Evolutionary conservation across 2,329 filamentous ascomycete species (phyloP), one percentile per base, ranked within the genome.

Genomic region (Pseudocercospora cruenta): DNA sequence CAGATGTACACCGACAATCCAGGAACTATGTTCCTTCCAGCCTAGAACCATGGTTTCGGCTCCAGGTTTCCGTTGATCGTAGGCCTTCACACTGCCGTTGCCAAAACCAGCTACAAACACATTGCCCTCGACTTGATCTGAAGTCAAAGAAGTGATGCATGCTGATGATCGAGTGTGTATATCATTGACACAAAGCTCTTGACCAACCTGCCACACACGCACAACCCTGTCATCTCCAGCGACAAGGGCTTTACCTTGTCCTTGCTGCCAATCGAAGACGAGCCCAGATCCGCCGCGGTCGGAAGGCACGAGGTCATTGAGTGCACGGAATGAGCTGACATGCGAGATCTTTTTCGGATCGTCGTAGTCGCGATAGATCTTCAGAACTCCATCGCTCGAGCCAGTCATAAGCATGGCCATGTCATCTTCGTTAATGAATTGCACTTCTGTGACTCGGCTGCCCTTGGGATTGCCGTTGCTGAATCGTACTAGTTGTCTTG

Each of bases 181-280:
- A 76, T 99, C 95, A 67, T 90, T 91, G 61, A 93, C 88, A 80
- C 94, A 98, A 43, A 95, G 90, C 83, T 99, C 95, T 51, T 92
- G 91, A 7, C 92, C 93, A 16, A 94, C 94, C 76, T 96, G 95
- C 95, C 95, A 99, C 36, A 98, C 92, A 39, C 94, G 88, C 72
- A 99, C 97, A 36, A 97, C 92, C 65, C 95, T 92, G 62, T 97
- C 93, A 77, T 99, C 95, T 53, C 95, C 95, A 10, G 95, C 95
- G 33, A 98, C 95, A n/a, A 99, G 85, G 7, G 96, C 90, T 67
- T 93, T 92, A 7, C 95, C 95, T 72, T 93, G 92, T n/a, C 96
- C 94, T 80, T 99, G 95, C 78, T 98, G 94, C 95, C 95, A 99
- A 78, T 99, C 94, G 77, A 98, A 96, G 26, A 98, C 94, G 80